Base-by-base conservation (phyloP, 106 monocot genomes). In the Cymbidium sinense region DNA sequence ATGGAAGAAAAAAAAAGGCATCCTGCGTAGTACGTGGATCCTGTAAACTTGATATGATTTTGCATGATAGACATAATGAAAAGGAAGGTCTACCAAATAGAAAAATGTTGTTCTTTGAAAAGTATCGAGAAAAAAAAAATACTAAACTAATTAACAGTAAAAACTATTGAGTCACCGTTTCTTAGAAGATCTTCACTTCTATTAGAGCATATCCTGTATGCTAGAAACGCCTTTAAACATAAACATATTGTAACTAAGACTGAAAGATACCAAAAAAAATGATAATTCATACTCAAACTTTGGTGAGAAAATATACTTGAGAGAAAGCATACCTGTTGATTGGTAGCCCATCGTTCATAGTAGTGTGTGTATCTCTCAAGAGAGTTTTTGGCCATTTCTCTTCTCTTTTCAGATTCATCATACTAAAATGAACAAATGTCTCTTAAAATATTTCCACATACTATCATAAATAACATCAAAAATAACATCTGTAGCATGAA, bases 301-400 rank as follows among this genome's bases (percentile, higher is more conserved):
- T 75, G 30, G 8, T 47, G 50, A 43, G 44, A 75, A 47, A 43
- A 75, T 29, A 75, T 75, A 75, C 28, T 70, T 70, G 39, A 19
- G 62, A 83, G 1, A 21, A 36, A 34, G 80, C 86, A 39, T 83
- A 90, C 85, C 36, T 84, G 84, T 75, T 95, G 95, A 73, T 94
- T 94, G 31, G 95, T 90, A 58, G 95, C 95, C 95, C 95, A 95
- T 76, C 95, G 82, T 79, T 95, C 95, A 83, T 95, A 95, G 70
- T 95, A 95, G 83, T 95, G 95, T 33, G 89, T 95, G 77, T 95
- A 95, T 81, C 95, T 91, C 83, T 95, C 95, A 19, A 95, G 88
- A 13, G 91, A 95, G 79, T 91, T 92, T 85, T 95, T 95, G 28
- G 95, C 95, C 87, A 91, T 95, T 83, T 95, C 95, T 80, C 88